A percentile compares a stretch with the other conserved stretches of the same genome.
phyloP scores from a whole-genome alignment of 768 basidiomycete genomes.

The Lactarius vividus region DNA sequence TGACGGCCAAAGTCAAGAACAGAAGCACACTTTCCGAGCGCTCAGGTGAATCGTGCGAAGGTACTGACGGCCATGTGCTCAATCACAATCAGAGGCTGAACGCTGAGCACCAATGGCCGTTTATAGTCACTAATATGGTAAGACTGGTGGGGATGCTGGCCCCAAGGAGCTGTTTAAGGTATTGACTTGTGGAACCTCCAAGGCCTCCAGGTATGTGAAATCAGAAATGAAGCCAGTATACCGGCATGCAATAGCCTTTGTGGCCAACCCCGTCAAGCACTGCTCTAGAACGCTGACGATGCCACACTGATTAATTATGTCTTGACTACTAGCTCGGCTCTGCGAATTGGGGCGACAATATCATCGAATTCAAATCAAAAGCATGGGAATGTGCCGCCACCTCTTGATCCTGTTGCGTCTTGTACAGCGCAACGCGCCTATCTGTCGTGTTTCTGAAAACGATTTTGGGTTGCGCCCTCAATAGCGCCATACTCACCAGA shows the following conservation, averaged over 20 bases:
- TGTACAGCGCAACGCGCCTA: not conserved
- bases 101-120: not conserved
- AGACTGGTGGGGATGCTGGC: not conserved
- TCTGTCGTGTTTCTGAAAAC: not conserved
- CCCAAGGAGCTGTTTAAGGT: not conserved
- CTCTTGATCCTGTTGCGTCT: not conserved
- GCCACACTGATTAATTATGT: slow-evolving; percentile 14
- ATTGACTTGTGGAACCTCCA: slow-evolving; percentile 8
- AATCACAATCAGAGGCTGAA: slow-evolving; percentile 4
- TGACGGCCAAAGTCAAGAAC: not conserved
- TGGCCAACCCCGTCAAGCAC: not conserved
- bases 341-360: not conserved
- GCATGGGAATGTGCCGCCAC: not conserved
- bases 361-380: slow-evolving; percentile 11
- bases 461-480: not conserved
- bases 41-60: slow-evolving; percentile 7
- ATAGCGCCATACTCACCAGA: slow-evolving; percentile 2
- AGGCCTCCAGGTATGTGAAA: not conserved
- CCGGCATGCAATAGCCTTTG: not conserved
- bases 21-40: not conserved
- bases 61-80: slow-evolving; percentile 6
- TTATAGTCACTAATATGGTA: not conserved
- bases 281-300: slow-evolving; percentile 5
- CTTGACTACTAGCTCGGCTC: not conserved
- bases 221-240: not conserved